Base-by-base conservation (phyloP, 441 rosid genomes). In the Pelargonium australe region DNA sequence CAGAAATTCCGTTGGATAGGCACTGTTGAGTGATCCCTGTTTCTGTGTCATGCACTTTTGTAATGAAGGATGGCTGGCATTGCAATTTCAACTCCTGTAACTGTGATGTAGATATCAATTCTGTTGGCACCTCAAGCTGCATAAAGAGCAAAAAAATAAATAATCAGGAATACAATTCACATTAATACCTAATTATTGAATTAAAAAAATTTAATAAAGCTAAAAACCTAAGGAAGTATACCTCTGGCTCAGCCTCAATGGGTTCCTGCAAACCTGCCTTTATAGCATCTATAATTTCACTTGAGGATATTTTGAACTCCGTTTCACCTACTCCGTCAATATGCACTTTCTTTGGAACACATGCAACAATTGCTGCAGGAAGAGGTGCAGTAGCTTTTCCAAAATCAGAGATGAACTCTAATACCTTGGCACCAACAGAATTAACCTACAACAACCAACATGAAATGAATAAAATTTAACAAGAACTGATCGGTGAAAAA, bases 181-280 rank as follows among this genome's bases (percentile, higher is more conserved):
- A 72, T 13, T 71, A 63, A 73, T 58, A 75, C 25, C 63, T 63
- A 47, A 45, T 14, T 70, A 75, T 55, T 13, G 58, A 78, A 74
- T 76, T 70, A 51, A 72, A 77, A 71, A 63, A 20, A 61, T 60
- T 65, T 72, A 68, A n/a, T 16, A 53, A 67, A 65, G 69, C 49
- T 28, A 74, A 77, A 49, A 49, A 49, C 14, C 65, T 57, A 68
- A 25, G 28, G 61, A 75, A 63, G 40, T 64, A 67, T 37, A 92
- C 99, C 99, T 92, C 99, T 69, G 98, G 99, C 82, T 95, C 99
- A 74, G 99, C 90, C 81, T 95, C 95, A 73, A 92, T 91, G 68
- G 96, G 92, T 81, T 90, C 87, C 77, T 77, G 76, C 81, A 91
- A 66, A 77, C 98, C 99, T 40, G 83, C 83, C 82, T 82, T 78